Evolutionary conservation across 805 yeast genomes (phyloP), one percentile per base, ranked within the genome.

Genomic region (Ascoidea asiatica): DNA sequence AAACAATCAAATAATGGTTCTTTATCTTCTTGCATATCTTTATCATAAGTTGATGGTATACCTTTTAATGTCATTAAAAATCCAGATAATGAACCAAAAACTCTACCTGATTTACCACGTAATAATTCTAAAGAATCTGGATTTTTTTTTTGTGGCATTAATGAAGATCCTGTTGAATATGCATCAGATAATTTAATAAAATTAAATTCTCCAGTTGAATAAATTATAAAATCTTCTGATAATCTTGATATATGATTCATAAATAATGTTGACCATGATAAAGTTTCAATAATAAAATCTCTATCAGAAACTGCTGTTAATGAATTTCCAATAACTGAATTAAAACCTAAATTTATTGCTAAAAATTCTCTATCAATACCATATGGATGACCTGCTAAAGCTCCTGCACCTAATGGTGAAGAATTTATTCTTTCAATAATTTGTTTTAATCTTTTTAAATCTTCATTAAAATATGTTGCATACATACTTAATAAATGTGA

Each of bases 91-190:
- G 89, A 80, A 61, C 99, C 99, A 57, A 92, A 89, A 5, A 87
- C 95, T 63, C 99, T 81, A 44, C 99, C 99, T 8, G 94, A 80
- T 66, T 92, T 92, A 48, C 99, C 99, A 64, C 99, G 77, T 58
- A 94, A 73, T 50, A 92, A 73, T 67, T 92, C 99, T 53, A 92
- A 70, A 22, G 95, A 85, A 63, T 92, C 99, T 3, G 98, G 96
- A 67, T 92, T 92, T 66, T 92, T 92, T 79, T 92, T 92, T 66
- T 92, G 98, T 20, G 99, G 99, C 99, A 92, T 92, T 59, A 92
- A 73, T 21, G 96, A 87, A 5, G 97, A 87, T 13, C 99, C 99
- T 6, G 99, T 92, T 1, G 98, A 92, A 65, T 92, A 92, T 21
- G 98, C 97, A 61, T 92, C 99, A 11, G 96, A 94, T 43, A 89